Evolutionary conservation across 176 grass and related monocot species (phyloP).

Genomic region (Cenchrus americanus): DNA sequence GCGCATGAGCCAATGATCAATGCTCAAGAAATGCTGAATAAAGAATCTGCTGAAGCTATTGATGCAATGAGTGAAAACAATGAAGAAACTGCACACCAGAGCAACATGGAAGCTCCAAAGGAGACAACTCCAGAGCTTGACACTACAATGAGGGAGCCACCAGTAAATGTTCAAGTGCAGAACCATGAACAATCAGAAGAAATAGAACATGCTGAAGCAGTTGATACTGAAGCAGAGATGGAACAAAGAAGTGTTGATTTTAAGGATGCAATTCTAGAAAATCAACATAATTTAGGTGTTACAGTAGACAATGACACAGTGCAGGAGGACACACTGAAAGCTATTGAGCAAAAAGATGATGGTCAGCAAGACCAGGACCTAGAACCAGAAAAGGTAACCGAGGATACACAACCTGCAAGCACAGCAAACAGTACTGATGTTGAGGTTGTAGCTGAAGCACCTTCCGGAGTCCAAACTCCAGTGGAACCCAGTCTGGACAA

Average conservation of each 20-base stretch:
- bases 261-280: constrained; percentile 35
- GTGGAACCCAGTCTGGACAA: constrained; percentile 6
- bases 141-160: neutral
- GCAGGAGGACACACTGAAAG: constrained; percentile 23
- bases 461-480: constrained; percentile 27
- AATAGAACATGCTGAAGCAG: constrained; percentile 11
- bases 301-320: neutral
- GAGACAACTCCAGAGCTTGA: constrained; percentile 37
- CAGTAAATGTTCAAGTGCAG: constrained; percentile 28
- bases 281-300: constrained; percentile 12
- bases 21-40: constrained; percentile 33
- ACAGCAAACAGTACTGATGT: neutral
- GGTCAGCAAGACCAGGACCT: constrained; percentile 26
- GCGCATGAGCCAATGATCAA: neutral
- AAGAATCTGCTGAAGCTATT: constrained; percentile 39
- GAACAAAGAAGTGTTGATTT: constrained; percentile 25
- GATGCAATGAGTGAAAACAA: constrained; percentile 17
- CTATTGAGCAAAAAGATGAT: constrained; percentile 6
- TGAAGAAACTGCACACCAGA: constrained; percentile 30
- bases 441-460: constrained; percentile 34
- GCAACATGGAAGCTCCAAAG: constrained; percentile 7
- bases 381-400: constrained; percentile 28
- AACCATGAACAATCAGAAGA: constrained; percentile 38
- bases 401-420: constrained; percentile 29
- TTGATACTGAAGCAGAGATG: constrained; percentile 7